These are phyloP conservation scores for Aspergillus pseudonomiae DNA, from an alignment of 2,329 filamentous ascomycete species.

Conservation along the genomic window DNA sequence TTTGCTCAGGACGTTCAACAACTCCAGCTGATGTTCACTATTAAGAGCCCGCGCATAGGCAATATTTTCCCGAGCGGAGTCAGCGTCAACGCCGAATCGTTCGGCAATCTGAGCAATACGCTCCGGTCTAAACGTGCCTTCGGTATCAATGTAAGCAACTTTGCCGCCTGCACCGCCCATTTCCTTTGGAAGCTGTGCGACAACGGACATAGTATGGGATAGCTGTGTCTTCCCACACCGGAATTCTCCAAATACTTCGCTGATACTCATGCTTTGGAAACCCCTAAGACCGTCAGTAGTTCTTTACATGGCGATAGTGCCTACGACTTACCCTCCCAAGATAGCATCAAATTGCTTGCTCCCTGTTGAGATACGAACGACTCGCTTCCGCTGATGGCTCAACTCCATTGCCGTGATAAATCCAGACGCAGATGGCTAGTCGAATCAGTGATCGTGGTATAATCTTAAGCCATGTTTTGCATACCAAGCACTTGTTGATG, in stretches of 20 bases:
- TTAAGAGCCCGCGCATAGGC: conserved; percentile 66
- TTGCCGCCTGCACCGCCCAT: conserved; percentile 70
- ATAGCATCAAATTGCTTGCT: conserved; percentile 69
- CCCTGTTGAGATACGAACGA: conserved; percentile 69
- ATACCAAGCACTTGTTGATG: conserved; percentile 61
- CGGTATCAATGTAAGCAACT: conserved; percentile 69
- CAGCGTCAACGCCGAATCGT: conserved; percentile 63
- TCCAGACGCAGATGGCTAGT: conserved; percentile 59
- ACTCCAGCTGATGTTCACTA: conserved; percentile 67
- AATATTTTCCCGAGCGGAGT: conserved; percentile 67
- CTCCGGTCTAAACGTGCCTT: conserved; percentile 69
- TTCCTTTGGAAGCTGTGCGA: conserved; percentile 59
- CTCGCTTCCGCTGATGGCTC: conserved; percentile 63
- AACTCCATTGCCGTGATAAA: conserved; percentile 70
- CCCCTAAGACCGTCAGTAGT: conserved; percentile 47
- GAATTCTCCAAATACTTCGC: conserved; percentile 52
- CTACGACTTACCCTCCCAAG: conserved; percentile 58
- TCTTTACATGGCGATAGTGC: background rate
- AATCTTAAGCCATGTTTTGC: conserved; percentile 8
- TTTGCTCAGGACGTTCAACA: conserved; percentile 63
- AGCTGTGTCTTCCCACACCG: conserved; percentile 70
- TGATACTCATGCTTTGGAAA: conserved; percentile 72
- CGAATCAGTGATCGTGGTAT: conserved; percentile 3
- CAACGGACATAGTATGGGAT: conserved; percentile 69
- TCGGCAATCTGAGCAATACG: conserved; percentile 69